Evolutionary conservation across 164 flowering plant species (phyloP).

Genomic region (Piper longum): DNA sequence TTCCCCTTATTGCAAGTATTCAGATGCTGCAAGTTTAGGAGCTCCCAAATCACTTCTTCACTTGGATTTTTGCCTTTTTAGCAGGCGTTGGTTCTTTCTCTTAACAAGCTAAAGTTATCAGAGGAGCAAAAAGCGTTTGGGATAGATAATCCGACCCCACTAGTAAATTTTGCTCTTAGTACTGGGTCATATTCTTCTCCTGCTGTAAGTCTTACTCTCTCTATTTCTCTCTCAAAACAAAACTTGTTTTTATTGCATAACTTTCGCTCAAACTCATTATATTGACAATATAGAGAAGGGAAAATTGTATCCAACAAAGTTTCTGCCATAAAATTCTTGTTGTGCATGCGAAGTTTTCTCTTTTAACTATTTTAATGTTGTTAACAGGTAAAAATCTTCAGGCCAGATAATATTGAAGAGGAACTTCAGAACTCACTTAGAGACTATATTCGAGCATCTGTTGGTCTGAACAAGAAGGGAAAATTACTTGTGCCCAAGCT

Average conservation of each 20-base stretch:
- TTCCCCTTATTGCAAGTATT: no score
- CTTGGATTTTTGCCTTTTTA: neutral
- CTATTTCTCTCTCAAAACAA: neutral
- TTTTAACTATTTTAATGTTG: no score
- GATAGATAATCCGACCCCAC: constrained; percentile 26
- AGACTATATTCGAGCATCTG: constrained; percentile 33
- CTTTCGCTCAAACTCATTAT: no score
- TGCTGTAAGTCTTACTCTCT: constrained; percentile 19
- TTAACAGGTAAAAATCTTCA: constrained; percentile 25
- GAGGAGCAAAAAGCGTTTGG: constrained; percentile 25
- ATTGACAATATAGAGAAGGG: no score
- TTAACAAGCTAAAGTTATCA: constrained; percentile 27
- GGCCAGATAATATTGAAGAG: constrained; percentile 19
- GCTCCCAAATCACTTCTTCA: neutral
- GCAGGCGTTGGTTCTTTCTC: constrained; percentile 32
- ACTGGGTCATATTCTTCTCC: constrained; percentile 40
- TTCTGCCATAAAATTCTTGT: no score
- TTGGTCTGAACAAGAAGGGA: constrained; percentile 27
- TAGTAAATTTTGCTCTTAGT: constrained; percentile 31
- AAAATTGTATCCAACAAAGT: no score
- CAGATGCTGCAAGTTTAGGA: neutral
- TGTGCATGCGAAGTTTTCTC: no score
- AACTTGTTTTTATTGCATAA: no score
- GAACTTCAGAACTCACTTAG: constrained; percentile 19
- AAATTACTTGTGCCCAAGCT: constrained; percentile 30